Evolutionary conservation across 139 green algal species (phyloP), one percentile per base, ranked within the genome.

Genomic region (Micractinium sp.): DNA sequence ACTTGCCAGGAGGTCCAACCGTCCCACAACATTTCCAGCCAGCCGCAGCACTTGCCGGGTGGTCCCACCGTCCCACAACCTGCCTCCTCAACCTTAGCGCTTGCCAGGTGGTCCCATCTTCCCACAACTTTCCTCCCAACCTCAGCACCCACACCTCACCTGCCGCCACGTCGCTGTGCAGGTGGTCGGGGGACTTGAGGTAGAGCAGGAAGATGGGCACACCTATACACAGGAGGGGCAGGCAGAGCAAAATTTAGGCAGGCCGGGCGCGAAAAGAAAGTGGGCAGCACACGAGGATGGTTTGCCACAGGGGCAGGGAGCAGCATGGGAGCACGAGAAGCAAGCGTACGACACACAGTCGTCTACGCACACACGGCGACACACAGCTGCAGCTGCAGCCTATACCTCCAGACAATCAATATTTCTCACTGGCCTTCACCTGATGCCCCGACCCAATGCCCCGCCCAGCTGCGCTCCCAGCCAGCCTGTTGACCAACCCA

Each of bases 201-300:
- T 98, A 98, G 0, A 93, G 23, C 79, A 97, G 96, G 82, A 95
- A 95, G 9, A 93, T 39, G 1, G 89, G 93, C 0, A 87, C 82
- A 0, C 85, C 27, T 85, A 67, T 33, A 66, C 22, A 14, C 1
- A 5, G 35, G 36, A 35, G 12, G 36, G 4, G 77, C 38, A 66
- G 38, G 38, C 23, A 33, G 19, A 63, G 23, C 14, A 82, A 12
- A 82, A 36, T 14, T 16, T 16, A 67, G 60, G 74, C 74, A 53
- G 74, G 19, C 9, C 4, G 74, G 74, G 74, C 33, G 3, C 31
- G 9, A 35, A 15, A 41, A 53, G 74, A 47, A 13, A 81, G 74
- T n/a, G n/a, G n/a, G n/a, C n/a, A n/a, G n/a, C n/a, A n/a, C n/a
- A n/a, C n/a, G n/a, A n/a, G n/a, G n/a, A n/a, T n/a, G n/a, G n/a